Evolutionary conservation across 2,329 filamentous ascomycete genomes (phyloP).

Genomic region (Botryosphaeria dothidea): DNA sequence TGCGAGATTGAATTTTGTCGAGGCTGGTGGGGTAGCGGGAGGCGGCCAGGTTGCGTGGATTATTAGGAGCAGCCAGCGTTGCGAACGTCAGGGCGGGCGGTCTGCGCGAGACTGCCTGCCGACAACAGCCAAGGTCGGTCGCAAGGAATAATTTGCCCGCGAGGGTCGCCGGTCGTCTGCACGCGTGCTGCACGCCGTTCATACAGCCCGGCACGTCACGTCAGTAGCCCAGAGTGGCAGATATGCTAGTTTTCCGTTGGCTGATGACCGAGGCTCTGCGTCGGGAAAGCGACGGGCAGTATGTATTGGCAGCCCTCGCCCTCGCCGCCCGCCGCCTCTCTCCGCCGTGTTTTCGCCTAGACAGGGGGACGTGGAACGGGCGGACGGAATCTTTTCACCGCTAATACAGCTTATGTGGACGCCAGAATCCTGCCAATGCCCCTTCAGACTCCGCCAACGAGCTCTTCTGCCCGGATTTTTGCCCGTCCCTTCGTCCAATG

Average conservation of each 20-base stretch:
- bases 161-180: constrained; percentile 14
- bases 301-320: neutral
- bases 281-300: constrained; percentile 5
- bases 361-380: neutral
- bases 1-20: constrained; percentile 43
- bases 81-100: constrained; percentile 37
- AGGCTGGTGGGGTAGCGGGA: constrained; percentile 39
- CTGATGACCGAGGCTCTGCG: constrained; percentile 17
- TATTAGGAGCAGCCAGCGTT: constrained; percentile 40
- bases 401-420: constrained; percentile 48
- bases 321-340: neutral
- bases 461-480: neutral
- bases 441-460: constrained; percentile 19
- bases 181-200: constrained; percentile 8
- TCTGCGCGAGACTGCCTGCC: constrained; percentile 36
- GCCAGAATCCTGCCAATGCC: constrained; percentile 43
- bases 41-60: constrained; percentile 31
- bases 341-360: constrained; percentile 11
- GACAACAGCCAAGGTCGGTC: constrained; percentile 24
- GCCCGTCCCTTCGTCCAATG: neutral
- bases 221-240: constrained; percentile 6
- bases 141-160: constrained; percentile 18
- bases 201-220: constrained; percentile 13
- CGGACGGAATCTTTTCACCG: constrained; percentile 4
- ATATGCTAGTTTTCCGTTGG: neutral